phyloP scores from a whole-genome alignment of 2,329 filamentous ascomycete genomes.

The Botryosphaeria dothidea region DNA sequence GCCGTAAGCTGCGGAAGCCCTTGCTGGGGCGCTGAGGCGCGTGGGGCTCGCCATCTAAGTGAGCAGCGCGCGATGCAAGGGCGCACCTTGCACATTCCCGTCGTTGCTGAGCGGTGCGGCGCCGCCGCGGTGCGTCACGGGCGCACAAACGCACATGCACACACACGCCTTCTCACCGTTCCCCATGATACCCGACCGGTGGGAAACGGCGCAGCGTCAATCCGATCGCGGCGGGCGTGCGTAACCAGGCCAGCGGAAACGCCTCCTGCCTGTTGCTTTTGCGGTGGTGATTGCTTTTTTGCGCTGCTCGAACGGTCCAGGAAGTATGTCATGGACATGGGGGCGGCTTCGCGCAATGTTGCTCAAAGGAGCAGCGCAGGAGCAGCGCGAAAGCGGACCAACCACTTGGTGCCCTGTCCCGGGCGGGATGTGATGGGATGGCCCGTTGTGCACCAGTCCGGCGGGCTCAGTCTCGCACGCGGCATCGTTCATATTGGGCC shows the following conservation, averaged over 20 bases:
- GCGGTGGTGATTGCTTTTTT: background rate
- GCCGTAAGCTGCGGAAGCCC: conserved; percentile 14
- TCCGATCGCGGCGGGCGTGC: conserved; percentile 10
- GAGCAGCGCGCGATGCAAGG: conserved; percentile 14
- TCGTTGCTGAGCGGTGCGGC: conserved; percentile 1
- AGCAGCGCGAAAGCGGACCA: too few relatives aligned
- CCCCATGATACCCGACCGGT: background rate
- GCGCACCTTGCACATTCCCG: conserved; percentile 15
- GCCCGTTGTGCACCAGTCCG: conserved; percentile 1
- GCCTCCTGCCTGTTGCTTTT: conserved; percentile 1
- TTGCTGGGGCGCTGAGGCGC: conserved; percentile 15
- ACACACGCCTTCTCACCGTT: conserved; percentile 2
- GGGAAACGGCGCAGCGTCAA: conserved; percentile 18
- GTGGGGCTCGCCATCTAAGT: conserved; percentile 14
- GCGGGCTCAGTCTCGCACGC: background rate
- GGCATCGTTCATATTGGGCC: background rate
- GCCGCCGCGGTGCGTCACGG: background rate
- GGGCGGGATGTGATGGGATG: conserved; percentile 7
- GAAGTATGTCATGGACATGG: background rate
- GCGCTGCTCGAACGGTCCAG: conserved; percentile 5
- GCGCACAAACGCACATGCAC: conserved; percentile 1
- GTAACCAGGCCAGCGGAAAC: conserved; percentile 11
- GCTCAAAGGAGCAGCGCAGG: too few relatives aligned
- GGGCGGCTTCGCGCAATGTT: conserved; percentile 7
- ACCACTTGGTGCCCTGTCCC: background rate